Evolutionary conservation across 805 yeast species (phyloP), one percentile per base, ranked within the genome.

Genomic region (Saccharomyces mikatae): DNA sequence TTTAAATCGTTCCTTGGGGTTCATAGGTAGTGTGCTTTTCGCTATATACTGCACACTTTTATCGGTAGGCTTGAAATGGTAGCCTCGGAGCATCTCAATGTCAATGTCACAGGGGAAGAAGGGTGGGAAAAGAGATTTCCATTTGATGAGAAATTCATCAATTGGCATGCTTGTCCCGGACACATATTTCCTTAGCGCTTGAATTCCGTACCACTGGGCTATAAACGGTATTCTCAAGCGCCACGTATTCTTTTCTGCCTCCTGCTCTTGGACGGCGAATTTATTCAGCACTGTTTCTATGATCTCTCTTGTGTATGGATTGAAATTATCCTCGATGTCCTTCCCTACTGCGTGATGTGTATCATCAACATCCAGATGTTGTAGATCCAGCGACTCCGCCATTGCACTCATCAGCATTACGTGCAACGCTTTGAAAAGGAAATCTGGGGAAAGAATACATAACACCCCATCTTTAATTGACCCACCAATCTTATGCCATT

Each of bases 101-200:
- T 82, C 84, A 14, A 87, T 73, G 21, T 84, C 78, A 46, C 84
- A 78, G 50, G 79, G 81, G 71, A 81, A 78, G 67, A 81, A 78
- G 8, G 81, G 78, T 1, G 94, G 91, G 46, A 87, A 74, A 5
- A 77, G 71, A 1, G 83, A 73, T 60, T 82, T 80, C 83, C 91
- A 80, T 52, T 78, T 77, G 50, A 86, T 75, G 56, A 83, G 62
- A 62, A 89, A 81, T 55, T 85, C 89, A 46, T 80, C 79, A 0
- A 71, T 51, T 0, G 71, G 55, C 21, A 75, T 56, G 1, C 68
- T 55, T 13, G 57, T 61, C n/a, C 58, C 50, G 31, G 71, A 58
- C 0, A 75, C 75, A 56, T 69, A 66, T 44, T 69, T 68, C 26
- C 68, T 65, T 24, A 88, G 71, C 0, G 83, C 71, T 51, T 76